phyloP scores from a whole-genome alignment of 441 rosid species.

The Jatropha podagrica region DNA sequence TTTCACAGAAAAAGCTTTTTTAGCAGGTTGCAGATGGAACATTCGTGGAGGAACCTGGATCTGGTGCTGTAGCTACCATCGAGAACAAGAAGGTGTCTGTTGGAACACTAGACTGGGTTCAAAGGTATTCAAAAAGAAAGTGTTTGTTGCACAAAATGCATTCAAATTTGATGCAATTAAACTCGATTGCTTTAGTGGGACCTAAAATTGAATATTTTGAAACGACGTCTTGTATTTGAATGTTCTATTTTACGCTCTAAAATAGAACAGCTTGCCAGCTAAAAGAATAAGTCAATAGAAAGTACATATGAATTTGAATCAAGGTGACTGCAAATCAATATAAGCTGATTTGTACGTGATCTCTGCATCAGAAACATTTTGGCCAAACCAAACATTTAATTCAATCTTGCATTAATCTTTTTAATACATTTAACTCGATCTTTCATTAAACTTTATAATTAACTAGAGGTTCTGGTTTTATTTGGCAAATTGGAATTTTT shows the following conservation, averaged over 20 bases:
- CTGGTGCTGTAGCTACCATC: slow-evolving; percentile 76
- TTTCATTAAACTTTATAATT: no score
- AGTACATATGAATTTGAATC: neutral
- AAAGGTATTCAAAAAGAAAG: slow-evolving; percentile 50
- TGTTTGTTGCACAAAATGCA: neutral
- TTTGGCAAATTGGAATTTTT: no score
- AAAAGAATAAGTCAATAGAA: neutral
- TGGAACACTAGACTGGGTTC: slow-evolving; percentile 92
- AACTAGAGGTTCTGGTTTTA: no score
- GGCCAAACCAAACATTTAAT: no score
- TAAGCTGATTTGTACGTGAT: neutral
- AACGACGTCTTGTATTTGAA: neutral
- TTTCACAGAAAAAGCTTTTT: slow-evolving; percentile 18
- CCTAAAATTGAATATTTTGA: neutral
- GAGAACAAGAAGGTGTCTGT: slow-evolving; percentile 72
- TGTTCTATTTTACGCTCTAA: neutral
- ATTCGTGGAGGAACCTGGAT: slow-evolving; percentile 91
- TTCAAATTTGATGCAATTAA: slow-evolving; percentile 7
- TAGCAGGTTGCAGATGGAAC: slow-evolving; percentile 81
- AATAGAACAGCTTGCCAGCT: neutral
- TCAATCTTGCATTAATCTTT: no score
- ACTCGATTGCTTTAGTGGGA: neutral
- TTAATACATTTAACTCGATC: no score
- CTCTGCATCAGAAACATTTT: no score
- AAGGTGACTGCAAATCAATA: neutral